phyloP scores from a whole-genome alignment of 345 rosid genomes.

The Turritis glabra region DNA sequence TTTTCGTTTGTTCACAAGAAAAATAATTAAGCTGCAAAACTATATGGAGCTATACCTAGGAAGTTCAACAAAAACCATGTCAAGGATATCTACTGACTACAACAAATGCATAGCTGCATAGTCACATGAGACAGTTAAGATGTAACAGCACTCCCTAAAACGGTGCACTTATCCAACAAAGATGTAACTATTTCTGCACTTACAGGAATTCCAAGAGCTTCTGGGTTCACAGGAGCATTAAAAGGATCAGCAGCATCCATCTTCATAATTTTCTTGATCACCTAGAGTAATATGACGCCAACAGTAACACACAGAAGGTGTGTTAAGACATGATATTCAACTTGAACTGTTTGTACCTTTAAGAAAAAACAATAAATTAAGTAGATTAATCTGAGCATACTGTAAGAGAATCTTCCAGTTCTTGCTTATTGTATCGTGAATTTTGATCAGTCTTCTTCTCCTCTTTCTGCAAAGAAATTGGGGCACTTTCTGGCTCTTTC shows the following conservation, averaged over 20 bases:
- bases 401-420: slow-evolving; percentile 64
- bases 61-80: not conserved
- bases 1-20: not conserved
- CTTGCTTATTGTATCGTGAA: slow-evolving; percentile 57
- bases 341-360: too few species aligned
- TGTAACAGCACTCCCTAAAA: not conserved
- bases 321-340: not conserved
- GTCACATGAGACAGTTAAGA: not conserved
- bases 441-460: slow-evolving; percentile 40
- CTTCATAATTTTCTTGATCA: slow-evolving; percentile 94
- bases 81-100: not conserved
- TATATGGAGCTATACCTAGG: not conserved
- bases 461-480: slow-evolving; percentile 44
- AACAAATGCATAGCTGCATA: not conserved
- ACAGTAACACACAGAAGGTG: not conserved
- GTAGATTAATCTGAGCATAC: slow-evolving; percentile 43
- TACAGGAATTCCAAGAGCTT: slow-evolving; percentile 97
- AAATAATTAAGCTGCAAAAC: not conserved
- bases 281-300: slow-evolving; percentile 38
- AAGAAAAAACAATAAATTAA: not conserved
- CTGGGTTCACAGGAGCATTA: slow-evolving; percentile 88
- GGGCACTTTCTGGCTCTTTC: slow-evolving; percentile 26
- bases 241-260: slow-evolving; percentile 99
- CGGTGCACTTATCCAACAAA: not conserved
- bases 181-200: slow-evolving; percentile 32